Evolutionary conservation across 352 stramenopile genomes (phyloP), one percentile per base, ranked within the genome.

Genomic region (Phytophthora multivora): DNA sequence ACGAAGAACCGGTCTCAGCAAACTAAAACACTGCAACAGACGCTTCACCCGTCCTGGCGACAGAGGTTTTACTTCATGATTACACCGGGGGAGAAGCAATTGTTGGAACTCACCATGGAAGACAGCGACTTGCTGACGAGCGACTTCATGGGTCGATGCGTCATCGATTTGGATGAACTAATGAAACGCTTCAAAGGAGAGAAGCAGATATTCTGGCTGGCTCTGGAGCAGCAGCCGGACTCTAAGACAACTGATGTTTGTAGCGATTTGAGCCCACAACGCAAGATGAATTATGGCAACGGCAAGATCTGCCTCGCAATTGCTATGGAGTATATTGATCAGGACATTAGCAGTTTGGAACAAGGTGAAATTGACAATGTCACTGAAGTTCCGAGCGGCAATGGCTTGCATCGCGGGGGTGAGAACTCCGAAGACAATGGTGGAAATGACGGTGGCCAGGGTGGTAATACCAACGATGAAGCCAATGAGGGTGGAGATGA

Each of bases 61-160:
- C 81, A 93, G 62, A 73, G 65, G 0, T 93, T 90, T 66, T 93
- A 78, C 65, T 93, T 93, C 55, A 62, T 64, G 35, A 59, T 86
- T 25, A 43, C 66, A 30, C 67, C 67, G 15, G 42, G 42, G 2
- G 59, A 80, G 10, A 77, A 75, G 16, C 79, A 89, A 47, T 45
- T 83, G 0, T 41, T 93, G n/a, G 71, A 86, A 39, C 36, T 93
- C 4, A 60, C 64, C 1, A 59, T 91, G 5, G 78, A 93, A 70
- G 84, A 91, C 59, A 72, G 76, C 25, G 80, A 91, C 51, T 60
- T 90, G 50, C 69, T 91, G 19, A 76, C 71, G 56, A 88, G 80
- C 51, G 79, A 90, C 53, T 91, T 93, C n/a, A 80, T 93, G 55
- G 84, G 84, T 11, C 67, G 81, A 25, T 84, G 78, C 33, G 66